Base-by-base conservation (phyloP, 2,329 filamentous ascomycete species). In the Botrytis paeoniae region DNA sequence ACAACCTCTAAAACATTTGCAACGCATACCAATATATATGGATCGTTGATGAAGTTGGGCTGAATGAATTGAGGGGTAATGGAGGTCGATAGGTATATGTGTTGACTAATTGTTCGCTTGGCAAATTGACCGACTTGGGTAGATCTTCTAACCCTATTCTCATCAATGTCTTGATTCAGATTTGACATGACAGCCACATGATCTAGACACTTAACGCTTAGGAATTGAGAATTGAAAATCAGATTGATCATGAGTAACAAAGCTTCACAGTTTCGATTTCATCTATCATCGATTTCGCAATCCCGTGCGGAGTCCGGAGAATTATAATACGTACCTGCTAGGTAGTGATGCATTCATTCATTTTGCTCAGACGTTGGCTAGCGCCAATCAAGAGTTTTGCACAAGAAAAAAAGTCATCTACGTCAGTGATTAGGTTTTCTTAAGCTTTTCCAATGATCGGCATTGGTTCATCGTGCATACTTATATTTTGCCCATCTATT, bases 341-440 rank as follows among this genome's bases (percentile, higher is more conserved):
- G 60, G 22, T 37, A 43, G 51, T 16, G 51, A 57, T 57, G n/a
- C 16, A 29, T n/a, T 54, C 25, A 14, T 3, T 54, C 48, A 54
- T n/a, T 39, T 25, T 39, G 60, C 60, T 62, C 37, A 62, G 60
- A 62, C 22, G 22, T 61, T 25, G 35, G 37, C 25, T 18, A 57
- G 51, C 14, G 14, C 51, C 51, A 41, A 62, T 25, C 35, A 39
- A 39, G 60, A 62, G 14, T n/a, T 62, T 39, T 18, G 32, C n/a
- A 18, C 51, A 9, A 9, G 51, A 18, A 57, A 57, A n/a, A 57
- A 68, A 69, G 65, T 69, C 65, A 32, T 69, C 43, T 69, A 69
- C 65, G 65, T 69, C 65, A 69, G 65, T 39, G 41, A 41, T 48
- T 18, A 20, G 45, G 5, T 9, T 48, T 51, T 32, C n/a, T 51